phyloP scores from a whole-genome alignment of 805 yeast genomes.

The Aciculoconidium aculeatum region DNA sequence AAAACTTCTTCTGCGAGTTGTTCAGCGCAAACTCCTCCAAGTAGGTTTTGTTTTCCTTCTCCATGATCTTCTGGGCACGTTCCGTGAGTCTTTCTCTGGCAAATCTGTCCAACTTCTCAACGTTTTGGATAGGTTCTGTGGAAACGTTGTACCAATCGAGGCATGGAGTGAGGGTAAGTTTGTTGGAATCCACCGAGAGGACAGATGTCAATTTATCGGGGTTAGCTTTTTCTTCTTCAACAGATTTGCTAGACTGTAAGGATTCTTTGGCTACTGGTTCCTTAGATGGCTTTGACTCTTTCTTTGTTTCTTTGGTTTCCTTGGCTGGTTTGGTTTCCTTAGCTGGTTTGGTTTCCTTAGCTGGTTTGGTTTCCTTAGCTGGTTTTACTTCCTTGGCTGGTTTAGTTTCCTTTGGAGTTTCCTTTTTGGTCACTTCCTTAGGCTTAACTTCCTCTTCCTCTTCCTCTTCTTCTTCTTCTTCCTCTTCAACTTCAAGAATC shows the following conservation, averaged over 20 bases:
- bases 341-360: too few relatives aligned
- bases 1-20: constrained; percentile 79
- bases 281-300: constrained; percentile 13
- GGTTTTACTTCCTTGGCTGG: constrained; percentile 16
- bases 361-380: too few relatives aligned
- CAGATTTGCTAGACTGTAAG: constrained; percentile 10
- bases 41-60: constrained; percentile 65
- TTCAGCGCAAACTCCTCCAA: constrained; percentile 68
- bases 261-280: constrained; percentile 1
- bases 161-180: constrained; percentile 53
- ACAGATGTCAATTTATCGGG: constrained; percentile 30
- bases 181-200: constrained; percentile 50
- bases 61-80: constrained; percentile 61
- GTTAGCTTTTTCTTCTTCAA: constrained; percentile 8
- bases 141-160: constrained; percentile 66
- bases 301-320: constrained; percentile 38
- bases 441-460: constrained; percentile 13
- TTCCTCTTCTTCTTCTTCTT: constrained; percentile 10
- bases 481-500: constrained; percentile 25
- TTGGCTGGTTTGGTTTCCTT: too few relatives aligned
- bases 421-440: too few relatives aligned
- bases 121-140: constrained; percentile 15
- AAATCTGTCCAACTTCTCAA: constrained; percentile 40
- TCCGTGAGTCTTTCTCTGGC: constrained; percentile 57
- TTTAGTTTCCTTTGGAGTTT: constrained; percentile 15